Percentiles rank a stretch among this genome's conserved stretches.
These are phyloP conservation scores for Hippophae gyantsensis DNA, from an alignment of 306 rosid species.

Conservation along the genomic window DNA sequence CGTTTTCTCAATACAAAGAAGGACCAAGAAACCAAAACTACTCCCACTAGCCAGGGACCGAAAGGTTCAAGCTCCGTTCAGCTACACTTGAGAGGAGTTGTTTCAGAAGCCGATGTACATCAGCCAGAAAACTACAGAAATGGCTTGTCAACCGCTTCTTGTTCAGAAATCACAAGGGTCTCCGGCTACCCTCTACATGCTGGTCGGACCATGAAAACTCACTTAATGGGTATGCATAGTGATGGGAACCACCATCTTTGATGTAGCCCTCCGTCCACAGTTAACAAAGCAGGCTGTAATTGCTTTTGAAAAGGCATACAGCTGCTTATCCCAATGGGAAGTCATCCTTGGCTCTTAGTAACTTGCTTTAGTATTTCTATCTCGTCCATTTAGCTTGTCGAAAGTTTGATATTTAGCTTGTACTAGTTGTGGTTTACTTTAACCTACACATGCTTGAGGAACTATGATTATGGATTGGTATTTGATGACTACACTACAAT, in stretches of 20 bases:
- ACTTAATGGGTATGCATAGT: constrained; percentile 19
- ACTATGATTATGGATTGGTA: constrained; percentile 14
- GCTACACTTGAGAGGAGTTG: constrained; percentile 19
- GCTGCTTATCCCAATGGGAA: constrained; percentile 37
- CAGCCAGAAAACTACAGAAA: constrained; percentile 28
- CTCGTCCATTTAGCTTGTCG: constrained; percentile 13
- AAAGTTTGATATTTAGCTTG: background rate
- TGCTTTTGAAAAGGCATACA: constrained; percentile 16
- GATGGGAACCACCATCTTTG: constrained; percentile 30
- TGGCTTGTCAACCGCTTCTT: constrained; percentile 25
- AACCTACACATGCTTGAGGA: constrained; percentile 9
- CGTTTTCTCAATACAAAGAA: constrained; percentile 54
- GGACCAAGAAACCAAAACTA: constrained; percentile 21
- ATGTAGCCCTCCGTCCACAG: constrained; percentile 21
- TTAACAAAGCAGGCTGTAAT: constrained; percentile 21
- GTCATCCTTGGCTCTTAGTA: constrained; percentile 69
- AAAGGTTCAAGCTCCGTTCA: constrained; percentile 19
- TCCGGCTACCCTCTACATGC: constrained; percentile 39
- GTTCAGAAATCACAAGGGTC: constrained; percentile 24
- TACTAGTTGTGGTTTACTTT: constrained; percentile 7
- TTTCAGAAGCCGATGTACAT: constrained; percentile 25
- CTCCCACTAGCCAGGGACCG: constrained; percentile 16
- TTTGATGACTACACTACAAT: background rate
- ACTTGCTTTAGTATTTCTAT: constrained; percentile 1
- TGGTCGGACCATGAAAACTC: constrained; percentile 25